Evolutionary conservation across 305 asterid species (phyloP), one percentile per base, ranked within the genome.

Genomic region (Ilex paraguariensis): DNA sequence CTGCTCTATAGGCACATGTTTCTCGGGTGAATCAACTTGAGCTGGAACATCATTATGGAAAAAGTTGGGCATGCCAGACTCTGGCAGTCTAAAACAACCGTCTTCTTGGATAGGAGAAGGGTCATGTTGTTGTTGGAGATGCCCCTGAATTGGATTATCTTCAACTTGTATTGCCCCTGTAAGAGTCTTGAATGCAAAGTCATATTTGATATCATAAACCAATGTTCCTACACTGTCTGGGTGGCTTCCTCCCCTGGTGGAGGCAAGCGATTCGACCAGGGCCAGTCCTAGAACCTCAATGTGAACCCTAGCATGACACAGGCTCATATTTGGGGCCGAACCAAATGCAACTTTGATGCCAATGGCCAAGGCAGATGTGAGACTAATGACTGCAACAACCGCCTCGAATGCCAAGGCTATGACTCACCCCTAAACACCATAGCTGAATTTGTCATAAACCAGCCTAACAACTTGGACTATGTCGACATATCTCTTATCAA

Each of bases 111-210:
- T 40, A 67, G 52, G 64, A 57, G 71, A 63, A 45, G 50, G 17
- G 33, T 50, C 40, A 16, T 48, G 44, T 62, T 61, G 74, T 59
- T 69, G 76, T 31, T 51, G 67, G 30, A 74, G 60, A 70, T 63
- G 21, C 3, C 77, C 81, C 9, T 75, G 68, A 59, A 66, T 72
- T 13, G 68, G 61, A 44, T 40, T 67, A 65, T 80, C 80, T 12
- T 84, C 95, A 1, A 85, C 65, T 1, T 90, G 73, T 39, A 87
- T 40, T 40, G 82, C 88, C 32, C 95, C 93, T 21, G 81, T 77
- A 12, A 87, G 87, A 44, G 95, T 87, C 78, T 81, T 87, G 40
- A 77, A 77, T 5, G 95, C 88, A 21, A 21, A 30, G 73, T 79
- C 65, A 60, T 59, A 10, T 79, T 79, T 57, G 51, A 42, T 9